Base-by-base conservation (phyloP, 78 protist species). In the Dictyostelium firmibasis region DNA sequence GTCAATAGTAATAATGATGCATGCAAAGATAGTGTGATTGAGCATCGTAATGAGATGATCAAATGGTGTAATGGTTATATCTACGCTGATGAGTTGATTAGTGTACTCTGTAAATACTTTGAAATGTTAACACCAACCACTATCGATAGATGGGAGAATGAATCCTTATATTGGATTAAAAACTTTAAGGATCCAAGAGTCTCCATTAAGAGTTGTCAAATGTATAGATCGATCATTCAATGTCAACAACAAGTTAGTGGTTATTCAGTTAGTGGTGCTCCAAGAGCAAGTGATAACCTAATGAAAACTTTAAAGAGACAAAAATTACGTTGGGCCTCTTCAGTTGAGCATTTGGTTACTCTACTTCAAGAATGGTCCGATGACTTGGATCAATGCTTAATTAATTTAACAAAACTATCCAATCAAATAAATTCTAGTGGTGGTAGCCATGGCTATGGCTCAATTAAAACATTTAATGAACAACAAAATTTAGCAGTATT, bases 1-100 rank as follows among this genome's bases (percentile, higher is more conserved):
- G 29, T 11, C 1, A 33, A 27, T 57, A 33, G 33, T 8, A 47
- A 10, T 5, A 38, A n/a, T 11, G 44, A 10, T 25, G 14, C 31
- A 1, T 35, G 67, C n/a, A 81, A 81, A n/a, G 94, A 89, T 33
- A 57, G 62, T 89, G 86, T 89, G 4, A 89, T 89, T 44, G 94
- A 89, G 31, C 94, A 89, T 69, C 57, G 94, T 31, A 50, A 89
- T 44, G 94, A 89, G 43, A 89, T 89, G 94, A 89, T 89, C 27
- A 89, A 89, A 38, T 89, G 94, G 87, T 89, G 87, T 27, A 89
- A 77, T 69, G 94, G 94, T 50, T 81, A 81, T 7, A 81, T 89
- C 47, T 81, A 89, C 81, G 94, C 83, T 0, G 77, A 89, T 8
- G 94, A 89, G 29, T 33, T 89, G 7, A 89, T 89, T 9, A 70